Evolutionary conservation across 2,329 filamentous ascomycete genomes (phyloP).

Genomic region (Talaromyces sp.): DNA sequence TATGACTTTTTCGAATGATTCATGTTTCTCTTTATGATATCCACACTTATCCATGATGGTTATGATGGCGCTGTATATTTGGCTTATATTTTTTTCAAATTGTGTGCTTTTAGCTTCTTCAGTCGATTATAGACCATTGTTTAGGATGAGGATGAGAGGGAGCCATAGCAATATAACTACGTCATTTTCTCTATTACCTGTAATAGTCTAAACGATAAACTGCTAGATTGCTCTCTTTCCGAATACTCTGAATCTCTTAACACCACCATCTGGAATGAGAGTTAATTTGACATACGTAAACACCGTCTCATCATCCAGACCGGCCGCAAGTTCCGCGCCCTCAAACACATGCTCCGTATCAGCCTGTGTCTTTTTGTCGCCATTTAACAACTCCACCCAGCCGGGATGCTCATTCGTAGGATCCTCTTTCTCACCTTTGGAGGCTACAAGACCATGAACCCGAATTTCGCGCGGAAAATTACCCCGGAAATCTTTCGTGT

Average conservation of each 20-base stretch:
- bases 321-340: conserved; percentile 50
- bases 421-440: conserved; percentile 23
- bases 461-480: conserved; percentile 43
- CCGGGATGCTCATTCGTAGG: conserved; percentile 33
- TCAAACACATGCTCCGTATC: conserved; percentile 43
- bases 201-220: neutral
- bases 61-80: conserved; percentile 6
- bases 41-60: conserved; percentile 2
- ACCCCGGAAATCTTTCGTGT: conserved; percentile 46
- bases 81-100: neutral
- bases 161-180: neutral
- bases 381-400: conserved; percentile 38
- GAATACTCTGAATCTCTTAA: conserved; percentile 79
- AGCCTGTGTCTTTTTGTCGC: conserved; percentile 37
- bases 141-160: neutral
- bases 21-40: conserved; percentile 8
- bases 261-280: conserved; percentile 89
- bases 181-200: neutral
- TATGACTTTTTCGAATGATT: neutral
- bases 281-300: conserved; percentile 86
- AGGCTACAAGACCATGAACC: conserved; percentile 34
- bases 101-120: neutral
- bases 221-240: conserved; percentile 51
- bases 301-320: conserved; percentile 62
- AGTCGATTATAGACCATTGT: neutral